phyloP scores from a whole-genome alignment of 2,329 filamentous ascomycete species.

The Coleophoma eucalyptorum region DNA sequence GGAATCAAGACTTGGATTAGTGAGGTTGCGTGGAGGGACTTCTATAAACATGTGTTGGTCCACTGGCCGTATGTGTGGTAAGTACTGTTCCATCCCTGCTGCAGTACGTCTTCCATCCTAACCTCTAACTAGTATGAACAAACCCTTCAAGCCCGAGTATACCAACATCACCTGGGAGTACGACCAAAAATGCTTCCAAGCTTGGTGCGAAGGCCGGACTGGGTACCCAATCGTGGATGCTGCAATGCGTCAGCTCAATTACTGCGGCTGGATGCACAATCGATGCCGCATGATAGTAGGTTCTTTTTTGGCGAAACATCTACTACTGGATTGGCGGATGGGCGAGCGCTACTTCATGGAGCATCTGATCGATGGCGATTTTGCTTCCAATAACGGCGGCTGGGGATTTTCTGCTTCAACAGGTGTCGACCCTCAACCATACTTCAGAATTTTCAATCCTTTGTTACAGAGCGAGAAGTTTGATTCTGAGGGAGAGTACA shows the following conservation, averaged over 20 bases:
- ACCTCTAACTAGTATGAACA: conserved; percentile 54
- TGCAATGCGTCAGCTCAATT: conserved; percentile 73
- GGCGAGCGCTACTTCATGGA: conserved; percentile 84
- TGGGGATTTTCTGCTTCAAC: conserved; percentile 53
- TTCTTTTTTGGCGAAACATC: conserved; percentile 75
- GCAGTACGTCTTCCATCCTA: conserved; percentile 8
- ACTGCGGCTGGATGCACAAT: conserved; percentile 78
- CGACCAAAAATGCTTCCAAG: conserved; percentile 60
- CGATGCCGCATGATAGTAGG: conserved; percentile 80
- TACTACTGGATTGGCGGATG: conserved; percentile 79
- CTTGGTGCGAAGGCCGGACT: conserved; percentile 72
- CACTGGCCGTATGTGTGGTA: conserved; percentile 82
- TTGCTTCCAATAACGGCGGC: conserved; percentile 29
- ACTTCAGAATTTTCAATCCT: conserved; percentile 89
- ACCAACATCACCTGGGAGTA: conserved; percentile 82
- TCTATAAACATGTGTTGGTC: conserved; percentile 81
- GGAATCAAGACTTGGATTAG: conserved; percentile 74
- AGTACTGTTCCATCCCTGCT: conserved; percentile 18
- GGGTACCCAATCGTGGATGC: conserved; percentile 84
- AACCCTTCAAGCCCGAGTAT: conserved; percentile 80
- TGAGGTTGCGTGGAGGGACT: conserved; percentile 83
- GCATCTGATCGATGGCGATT: conserved; percentile 38
- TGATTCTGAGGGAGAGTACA: conserved; percentile 74
- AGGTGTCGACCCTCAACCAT: conserved; percentile 82
- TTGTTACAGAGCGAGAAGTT: conserved; percentile 83